A percentile compares a stretch with the other conserved stretches of the same genome.
Evolutionary conservation across 768 basidiomycete genomes (phyloP).

Genomic region (Lenzites betulinus): DNA sequence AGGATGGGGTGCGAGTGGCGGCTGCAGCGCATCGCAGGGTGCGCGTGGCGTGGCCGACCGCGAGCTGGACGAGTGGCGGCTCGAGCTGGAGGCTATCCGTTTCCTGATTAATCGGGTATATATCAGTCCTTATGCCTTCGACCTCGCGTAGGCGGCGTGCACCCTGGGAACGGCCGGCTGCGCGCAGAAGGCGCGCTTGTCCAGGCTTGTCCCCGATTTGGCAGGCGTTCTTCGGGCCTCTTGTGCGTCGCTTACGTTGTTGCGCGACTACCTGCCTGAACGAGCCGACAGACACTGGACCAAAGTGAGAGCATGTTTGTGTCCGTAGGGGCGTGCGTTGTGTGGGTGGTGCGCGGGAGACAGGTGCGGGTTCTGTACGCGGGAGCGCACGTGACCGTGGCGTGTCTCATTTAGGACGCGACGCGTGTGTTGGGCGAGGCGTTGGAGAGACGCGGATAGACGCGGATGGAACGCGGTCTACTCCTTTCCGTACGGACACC

Average conservation of each 20-base stretch:
- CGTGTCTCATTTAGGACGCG: neutral
- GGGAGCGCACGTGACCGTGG: neutral
- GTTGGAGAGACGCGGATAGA: neutral
- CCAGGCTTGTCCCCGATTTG: conserved; percentile 10
- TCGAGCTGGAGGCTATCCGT: neutral
- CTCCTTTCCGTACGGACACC: neutral
- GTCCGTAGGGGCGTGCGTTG: neutral
- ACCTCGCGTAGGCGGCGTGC: conserved; percentile 9
- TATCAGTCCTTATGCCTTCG: conserved; percentile 1
- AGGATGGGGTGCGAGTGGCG: neutral
- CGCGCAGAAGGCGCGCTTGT: conserved; percentile 1
- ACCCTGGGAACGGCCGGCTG: conserved; percentile 7
- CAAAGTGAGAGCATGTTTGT: neutral
- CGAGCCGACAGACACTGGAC: neutral
- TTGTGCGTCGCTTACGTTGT: neutral
- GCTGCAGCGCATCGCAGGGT: neutral
- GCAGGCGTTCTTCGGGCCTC: neutral
- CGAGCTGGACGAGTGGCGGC: neutral
- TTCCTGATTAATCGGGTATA: conserved; percentile 9
- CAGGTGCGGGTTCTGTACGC: neutral
- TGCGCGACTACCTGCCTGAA: neutral
- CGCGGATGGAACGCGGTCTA: neutral
- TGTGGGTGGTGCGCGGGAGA: neutral
- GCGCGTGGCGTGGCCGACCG: too few relatives aligned
- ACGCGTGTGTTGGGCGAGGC: neutral